Evolutionary conservation across 352 stramenopile species (phyloP).

Genomic region (Peronospora farinosa): DNA sequence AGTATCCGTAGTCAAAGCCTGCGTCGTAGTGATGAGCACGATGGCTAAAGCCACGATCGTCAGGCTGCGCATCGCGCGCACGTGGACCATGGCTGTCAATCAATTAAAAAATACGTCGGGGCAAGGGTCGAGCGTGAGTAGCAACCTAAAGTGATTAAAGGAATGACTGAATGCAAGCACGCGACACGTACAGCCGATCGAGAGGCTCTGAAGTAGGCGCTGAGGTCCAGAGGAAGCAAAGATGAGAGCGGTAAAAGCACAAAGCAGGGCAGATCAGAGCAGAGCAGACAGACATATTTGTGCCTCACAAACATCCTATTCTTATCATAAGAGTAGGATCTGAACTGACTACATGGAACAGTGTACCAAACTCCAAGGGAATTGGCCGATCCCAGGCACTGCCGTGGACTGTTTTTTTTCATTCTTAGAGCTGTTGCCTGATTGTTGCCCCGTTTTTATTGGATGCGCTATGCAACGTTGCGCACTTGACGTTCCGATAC

Average conservation of each 20-base stretch:
- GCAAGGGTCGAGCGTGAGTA: slow-evolving; percentile 11
- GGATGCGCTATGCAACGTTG: too few relatives aligned
- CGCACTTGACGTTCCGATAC: too few relatives aligned
- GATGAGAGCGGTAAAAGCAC: slow-evolving; percentile 5
- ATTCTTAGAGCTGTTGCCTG: too few relatives aligned
- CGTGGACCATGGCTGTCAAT: slow-evolving; percentile 10
- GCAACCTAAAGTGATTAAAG: slow-evolving; percentile 23
- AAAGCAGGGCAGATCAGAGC: background rate
- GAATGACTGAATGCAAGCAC: slow-evolving; percentile 12
- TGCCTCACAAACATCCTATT: background rate
- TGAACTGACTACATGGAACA: slow-evolving; percentile 14
- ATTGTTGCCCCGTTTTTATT: too few relatives aligned
- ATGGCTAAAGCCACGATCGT: slow-evolving; percentile 18
- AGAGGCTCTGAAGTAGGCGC: slow-evolving; percentile 11
- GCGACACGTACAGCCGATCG: slow-evolving; percentile 8
- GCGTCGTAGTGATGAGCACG: slow-evolving; percentile 12
- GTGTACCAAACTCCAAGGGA: too few relatives aligned
- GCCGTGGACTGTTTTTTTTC: too few relatives aligned
- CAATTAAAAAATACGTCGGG: background rate
- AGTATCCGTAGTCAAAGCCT: slow-evolving; percentile 10
- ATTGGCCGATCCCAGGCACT: too few relatives aligned
- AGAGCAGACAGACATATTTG: slow-evolving; percentile 3
- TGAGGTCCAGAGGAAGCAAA: background rate
- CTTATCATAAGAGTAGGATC: background rate
- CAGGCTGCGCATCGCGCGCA: slow-evolving; percentile 18